Conservation (phyloP, 2,329 filamentous ascomycete species). For the Monosporascus sp. region DNA sequence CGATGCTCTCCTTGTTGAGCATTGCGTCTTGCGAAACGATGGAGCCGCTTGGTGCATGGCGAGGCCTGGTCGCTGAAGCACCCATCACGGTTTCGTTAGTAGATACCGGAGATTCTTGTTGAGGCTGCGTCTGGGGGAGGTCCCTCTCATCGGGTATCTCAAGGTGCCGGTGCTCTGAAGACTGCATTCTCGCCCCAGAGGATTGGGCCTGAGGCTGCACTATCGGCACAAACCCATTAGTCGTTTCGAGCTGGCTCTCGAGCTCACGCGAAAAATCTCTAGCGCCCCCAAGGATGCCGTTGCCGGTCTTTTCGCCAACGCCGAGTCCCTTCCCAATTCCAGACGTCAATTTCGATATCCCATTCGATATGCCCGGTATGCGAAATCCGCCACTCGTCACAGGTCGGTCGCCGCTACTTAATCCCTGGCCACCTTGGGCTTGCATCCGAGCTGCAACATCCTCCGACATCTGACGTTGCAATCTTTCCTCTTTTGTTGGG, state of each 20-base stretch:
- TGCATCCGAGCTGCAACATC: slow-evolving; percentile 45
- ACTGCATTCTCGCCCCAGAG: slow-evolving; percentile 14
- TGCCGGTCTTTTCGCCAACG: slow-evolving; percentile 36
- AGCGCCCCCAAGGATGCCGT: slow-evolving; percentile 38
- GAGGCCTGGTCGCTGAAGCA: slow-evolving; percentile 15
- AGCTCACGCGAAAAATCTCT: slow-evolving; percentile 45
- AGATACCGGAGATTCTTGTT: slow-evolving; percentile 14
- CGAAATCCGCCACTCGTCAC: slow-evolving; percentile 31
- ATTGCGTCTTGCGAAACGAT: slow-evolving; percentile 34
- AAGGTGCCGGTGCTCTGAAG: slow-evolving; percentile 23
- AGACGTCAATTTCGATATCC: slow-evolving; percentile 41
- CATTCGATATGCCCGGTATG: slow-evolving; percentile 28
- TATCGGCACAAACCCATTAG: slow-evolving; percentile 46
- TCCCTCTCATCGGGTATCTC: slow-evolving; percentile 30
- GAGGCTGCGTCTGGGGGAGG: slow-evolving; percentile 16
- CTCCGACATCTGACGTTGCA: slow-evolving; percentile 39
- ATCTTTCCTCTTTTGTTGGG: slow-evolving; percentile 45
- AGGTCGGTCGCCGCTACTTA: slow-evolving; percentile 47
- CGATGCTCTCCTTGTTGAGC: slow-evolving; percentile 27
- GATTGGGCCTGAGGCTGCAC: slow-evolving; percentile 15
- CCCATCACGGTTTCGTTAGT: slow-evolving; percentile 21
- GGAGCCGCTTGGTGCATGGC: slow-evolving; percentile 31
- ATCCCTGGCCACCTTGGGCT: slow-evolving; percentile 44
- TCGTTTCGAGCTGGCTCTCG: slow-evolving; percentile 47
- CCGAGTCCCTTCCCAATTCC: slow-evolving; percentile 42